Evolutionary conservation across 139 green algal species (phyloP).

Genomic region (Volvox reticuliferus): DNA sequence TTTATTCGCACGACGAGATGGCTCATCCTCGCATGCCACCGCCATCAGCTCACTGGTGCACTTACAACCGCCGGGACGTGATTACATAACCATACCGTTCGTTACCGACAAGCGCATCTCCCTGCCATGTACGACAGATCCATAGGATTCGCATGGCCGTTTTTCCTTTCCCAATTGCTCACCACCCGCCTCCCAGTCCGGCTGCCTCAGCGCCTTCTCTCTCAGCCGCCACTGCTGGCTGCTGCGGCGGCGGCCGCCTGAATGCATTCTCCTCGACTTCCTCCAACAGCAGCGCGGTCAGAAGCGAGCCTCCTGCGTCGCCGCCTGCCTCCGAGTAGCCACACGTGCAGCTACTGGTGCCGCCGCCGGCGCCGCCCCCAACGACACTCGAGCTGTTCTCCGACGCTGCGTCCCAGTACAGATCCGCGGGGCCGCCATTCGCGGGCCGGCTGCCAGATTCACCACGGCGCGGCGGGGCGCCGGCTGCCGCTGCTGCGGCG

Average conservation of each 20-base stretch:
- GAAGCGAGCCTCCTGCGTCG: not conserved
- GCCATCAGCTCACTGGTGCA: too few relatives aligned
- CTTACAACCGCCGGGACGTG: too few relatives aligned
- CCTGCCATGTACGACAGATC: too few relatives aligned
- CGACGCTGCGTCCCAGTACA: not conserved
- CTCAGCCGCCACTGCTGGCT: not conserved
- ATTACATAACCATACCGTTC: too few relatives aligned
- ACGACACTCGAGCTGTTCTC: not conserved
- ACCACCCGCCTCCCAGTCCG: not conserved
- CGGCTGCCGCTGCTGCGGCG: conserved; percentile 9
- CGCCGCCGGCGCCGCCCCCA: not conserved
- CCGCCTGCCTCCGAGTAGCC: not conserved
- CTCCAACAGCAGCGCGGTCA: conserved; percentile 41
- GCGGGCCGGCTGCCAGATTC: not conserved
- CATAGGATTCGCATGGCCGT: too few relatives aligned
- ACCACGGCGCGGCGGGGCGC: not conserved
- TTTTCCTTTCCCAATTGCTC: not conserved
- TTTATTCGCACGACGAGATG: too few relatives aligned
- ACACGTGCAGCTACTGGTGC: not conserved
- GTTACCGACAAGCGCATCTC: too few relatives aligned
- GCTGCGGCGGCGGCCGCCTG: not conserved
- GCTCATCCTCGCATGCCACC: too few relatives aligned
- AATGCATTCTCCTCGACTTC: conserved; percentile 46
- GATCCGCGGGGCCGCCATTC: not conserved
- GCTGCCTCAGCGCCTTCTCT: not conserved